Evolutionary conservation across 2,329 filamentous ascomycete genomes (phyloP).

Genomic region (Diaporthe australafricana): DNA sequence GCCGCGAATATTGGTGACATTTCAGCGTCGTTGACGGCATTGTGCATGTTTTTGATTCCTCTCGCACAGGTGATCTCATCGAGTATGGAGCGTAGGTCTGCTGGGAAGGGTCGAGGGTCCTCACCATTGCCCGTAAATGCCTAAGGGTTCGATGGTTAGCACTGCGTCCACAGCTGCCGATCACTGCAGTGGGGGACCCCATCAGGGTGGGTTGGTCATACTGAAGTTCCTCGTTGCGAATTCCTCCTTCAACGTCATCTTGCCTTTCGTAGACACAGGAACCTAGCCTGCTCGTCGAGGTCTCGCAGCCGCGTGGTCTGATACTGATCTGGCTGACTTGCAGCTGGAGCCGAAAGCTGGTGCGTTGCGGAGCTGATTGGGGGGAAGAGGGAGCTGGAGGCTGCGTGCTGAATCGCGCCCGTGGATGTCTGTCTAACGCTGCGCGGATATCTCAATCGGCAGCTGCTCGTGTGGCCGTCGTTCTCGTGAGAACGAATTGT

Average conservation of each 20-base stretch:
- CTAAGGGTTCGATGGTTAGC: slow-evolving; percentile 56
- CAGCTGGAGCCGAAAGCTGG: slow-evolving; percentile 5
- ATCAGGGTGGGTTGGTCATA: slow-evolving; percentile 54
- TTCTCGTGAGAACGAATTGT: neutral
- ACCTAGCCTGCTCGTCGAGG: slow-evolving; percentile 19
- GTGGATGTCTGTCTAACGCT: neutral
- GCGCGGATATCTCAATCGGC: slow-evolving; percentile 4
- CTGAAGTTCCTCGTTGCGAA: slow-evolving; percentile 81
- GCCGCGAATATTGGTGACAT: neutral
- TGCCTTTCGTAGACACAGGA: slow-evolving; percentile 49
- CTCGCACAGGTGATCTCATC: neutral
- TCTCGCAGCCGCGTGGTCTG: slow-evolving; percentile 6
- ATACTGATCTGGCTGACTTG: slow-evolving; percentile 9
- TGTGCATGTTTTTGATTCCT: neutral
- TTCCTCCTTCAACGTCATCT: slow-evolving; percentile 78
- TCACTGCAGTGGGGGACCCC: slow-evolving; percentile 30
- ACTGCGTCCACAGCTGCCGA: slow-evolving; percentile 30
- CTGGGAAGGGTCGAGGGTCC: slow-evolving; percentile 42
- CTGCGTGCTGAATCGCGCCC: slow-evolving; percentile 19
- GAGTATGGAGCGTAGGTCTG: slow-evolving; percentile 15
- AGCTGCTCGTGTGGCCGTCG: slow-evolving; percentile 6
- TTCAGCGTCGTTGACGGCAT: neutral
- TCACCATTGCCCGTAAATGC: slow-evolving; percentile 83
- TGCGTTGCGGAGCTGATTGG: neutral
- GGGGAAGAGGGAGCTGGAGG: slow-evolving; percentile 11